Evolutionary conservation across 257 asterid genomes (phyloP).

Genomic region (Gynochthodes officinalis): DNA sequence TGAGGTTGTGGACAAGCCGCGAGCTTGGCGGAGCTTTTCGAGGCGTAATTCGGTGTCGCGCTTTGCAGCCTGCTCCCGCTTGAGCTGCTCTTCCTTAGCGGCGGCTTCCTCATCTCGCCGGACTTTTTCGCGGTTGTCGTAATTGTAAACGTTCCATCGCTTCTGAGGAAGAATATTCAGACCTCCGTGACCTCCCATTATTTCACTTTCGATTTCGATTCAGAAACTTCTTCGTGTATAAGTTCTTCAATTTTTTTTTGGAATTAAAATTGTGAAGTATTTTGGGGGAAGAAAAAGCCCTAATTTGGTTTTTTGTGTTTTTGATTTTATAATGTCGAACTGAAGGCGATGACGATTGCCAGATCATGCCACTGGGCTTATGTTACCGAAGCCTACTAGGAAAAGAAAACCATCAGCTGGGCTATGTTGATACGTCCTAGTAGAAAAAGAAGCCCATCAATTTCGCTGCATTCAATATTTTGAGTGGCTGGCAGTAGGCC

Average conservation of each 20-base stretch:
- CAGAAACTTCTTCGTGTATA: no score
- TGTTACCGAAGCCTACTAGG: neutral
- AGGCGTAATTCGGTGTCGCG: constrained; percentile 71
- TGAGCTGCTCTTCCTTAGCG: constrained; percentile 84
- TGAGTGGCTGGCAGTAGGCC: neutral
- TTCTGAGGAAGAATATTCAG: constrained; percentile 93
- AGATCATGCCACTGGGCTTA: neutral
- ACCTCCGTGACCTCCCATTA: constrained; percentile 99
- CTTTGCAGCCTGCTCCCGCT: constrained; percentile 73
- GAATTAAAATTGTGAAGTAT: neutral
- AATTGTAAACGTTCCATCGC: constrained; percentile 96
- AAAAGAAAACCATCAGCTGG: neutral
- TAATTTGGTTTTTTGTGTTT: neutral
- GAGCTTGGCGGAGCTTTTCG: constrained; percentile 79
- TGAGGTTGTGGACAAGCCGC: constrained; percentile 45
- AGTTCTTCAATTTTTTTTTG: no score
- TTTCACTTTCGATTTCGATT: neutral
- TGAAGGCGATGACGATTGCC: constrained; percentile 4
- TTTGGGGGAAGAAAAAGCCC: constrained; percentile 3
- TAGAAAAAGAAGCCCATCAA: neutral
- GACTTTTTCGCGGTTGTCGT: constrained; percentile 90
- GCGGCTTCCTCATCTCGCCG: constrained; percentile 89
- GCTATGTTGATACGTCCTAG: no score
- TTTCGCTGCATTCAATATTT: neutral
- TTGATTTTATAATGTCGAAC: no score